Evolutionary conservation across 176 grass and related monocot genomes (phyloP), one percentile per base, ranked within the genome.

Genomic region (Oropetium thomaeum): DNA sequence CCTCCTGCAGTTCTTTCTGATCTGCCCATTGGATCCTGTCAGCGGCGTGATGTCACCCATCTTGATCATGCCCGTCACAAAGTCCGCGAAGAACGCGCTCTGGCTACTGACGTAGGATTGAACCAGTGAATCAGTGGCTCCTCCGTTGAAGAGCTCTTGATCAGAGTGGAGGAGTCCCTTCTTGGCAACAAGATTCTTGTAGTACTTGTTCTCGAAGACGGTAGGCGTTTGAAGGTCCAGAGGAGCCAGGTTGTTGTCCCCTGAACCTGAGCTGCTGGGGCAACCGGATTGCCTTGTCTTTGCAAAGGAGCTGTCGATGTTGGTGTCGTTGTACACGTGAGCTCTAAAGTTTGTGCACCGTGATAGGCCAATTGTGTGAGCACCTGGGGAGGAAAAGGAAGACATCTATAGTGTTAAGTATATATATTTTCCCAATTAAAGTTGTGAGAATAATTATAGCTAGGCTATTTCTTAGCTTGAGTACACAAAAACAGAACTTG

Each of bases 1-100:
- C 75, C 27, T 85, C 14, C 87, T 90, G 85, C 90, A 90, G 42
- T 93, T 93, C 77, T 52, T 87, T 69, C 91, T 93, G 63, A 93
- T 85, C 84, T 90, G 62, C 1, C 91, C 91, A 0, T 9, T n/a
- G n/a, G n/a, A n/a, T n/a, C n/a, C n/a, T n/a, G n/a, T n/a, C n/a
- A n/a, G n/a, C n/a, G n/a, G n/a, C n/a, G n/a, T n/a, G n/a, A n/a
- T n/a, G n/a, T n/a, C n/a, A n/a, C n/a, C n/a, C n/a, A n/a, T n/a
- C n/a, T n/a, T n/a, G n/a, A n/a, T n/a, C n/a, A n/a, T n/a, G n/a
- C n/a, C n/a, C n/a, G n/a, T n/a, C n/a, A n/a, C n/a, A n/a, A n/a
- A n/a, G n/a, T n/a, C n/a, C n/a, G n/a, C n/a, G n/a, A n/a, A n/a
- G n/a, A n/a, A n/a, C 64, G 73, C 7, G 31, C 48, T 35, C 2